Percentiles rank a stretch among this genome's conserved stretches.
These are phyloP conservation scores for Nemania sp. DNA, from an alignment of 2,329 filamentous ascomycete genomes.

Conservation along the genomic window DNA sequence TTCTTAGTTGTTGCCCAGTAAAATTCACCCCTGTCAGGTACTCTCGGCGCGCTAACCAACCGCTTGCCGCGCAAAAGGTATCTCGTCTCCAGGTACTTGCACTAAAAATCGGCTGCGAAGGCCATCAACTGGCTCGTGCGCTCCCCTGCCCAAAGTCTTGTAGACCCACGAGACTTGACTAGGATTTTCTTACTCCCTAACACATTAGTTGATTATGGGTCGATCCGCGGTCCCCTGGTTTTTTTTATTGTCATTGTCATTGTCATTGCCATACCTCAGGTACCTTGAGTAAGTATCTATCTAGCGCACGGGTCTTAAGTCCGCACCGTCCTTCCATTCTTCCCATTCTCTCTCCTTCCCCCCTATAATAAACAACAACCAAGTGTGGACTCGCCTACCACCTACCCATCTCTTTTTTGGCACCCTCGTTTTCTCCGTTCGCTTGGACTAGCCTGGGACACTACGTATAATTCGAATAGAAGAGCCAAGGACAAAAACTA, in stretches of 20 bases:
- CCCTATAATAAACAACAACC: background rate
- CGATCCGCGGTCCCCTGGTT: slow-evolving; percentile 5
- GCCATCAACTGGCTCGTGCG: no score
- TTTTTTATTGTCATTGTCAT: slow-evolving; percentile 19
- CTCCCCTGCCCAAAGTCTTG: no score
- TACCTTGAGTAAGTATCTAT: background rate
- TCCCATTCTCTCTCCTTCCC: background rate
- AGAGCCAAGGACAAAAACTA: background rate
- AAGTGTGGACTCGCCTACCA: slow-evolving; percentile 1
- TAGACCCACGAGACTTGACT: no score
- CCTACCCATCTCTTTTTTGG: background rate
- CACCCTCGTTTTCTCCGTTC: slow-evolving; percentile 18
- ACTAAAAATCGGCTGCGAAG: background rate
- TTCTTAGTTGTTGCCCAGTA: background rate
- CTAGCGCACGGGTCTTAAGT: background rate
- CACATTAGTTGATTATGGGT: no score
- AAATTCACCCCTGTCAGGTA: no score
- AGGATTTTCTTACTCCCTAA: no score
- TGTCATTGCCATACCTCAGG: background rate
- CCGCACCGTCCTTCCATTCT: background rate
- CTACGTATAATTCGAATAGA: slow-evolving; percentile 8
- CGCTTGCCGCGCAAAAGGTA: no score
- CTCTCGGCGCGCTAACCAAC: no score
- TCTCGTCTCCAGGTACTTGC: no score
- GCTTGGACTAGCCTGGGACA: background rate